Percentiles rank a stretch among this genome's conserved stretches.
Conservation (phyloP, 495 filamentous ascomycete species). For the Penicillium paradoxum region DNA sequence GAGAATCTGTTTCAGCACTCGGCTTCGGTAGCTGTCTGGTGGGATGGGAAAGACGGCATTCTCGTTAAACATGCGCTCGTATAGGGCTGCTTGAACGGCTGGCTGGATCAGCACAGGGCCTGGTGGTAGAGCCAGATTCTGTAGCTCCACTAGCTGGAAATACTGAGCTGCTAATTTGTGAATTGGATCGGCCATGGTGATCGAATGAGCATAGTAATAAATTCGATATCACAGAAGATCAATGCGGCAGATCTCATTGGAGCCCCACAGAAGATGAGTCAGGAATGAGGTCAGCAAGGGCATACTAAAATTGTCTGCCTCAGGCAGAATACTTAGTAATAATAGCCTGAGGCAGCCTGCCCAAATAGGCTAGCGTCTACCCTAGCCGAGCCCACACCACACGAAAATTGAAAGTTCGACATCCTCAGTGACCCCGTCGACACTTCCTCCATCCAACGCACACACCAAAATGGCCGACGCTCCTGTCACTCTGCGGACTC, state of each 20-base stretch:
- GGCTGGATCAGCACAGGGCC: constrained; percentile 46
- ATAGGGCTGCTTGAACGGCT: constrained; percentile 57
- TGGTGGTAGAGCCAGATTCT: constrained; percentile 52
- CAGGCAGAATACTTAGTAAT: not conserved
- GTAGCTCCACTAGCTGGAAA: constrained; percentile 58
- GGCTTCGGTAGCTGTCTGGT: constrained; percentile 62
- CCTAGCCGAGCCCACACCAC: constrained; percentile 46
- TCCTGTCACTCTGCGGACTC: constrained; percentile 94
- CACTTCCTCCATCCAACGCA: constrained; percentile 27
- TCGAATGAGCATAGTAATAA: not conserved
- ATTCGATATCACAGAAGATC: constrained; percentile 3
- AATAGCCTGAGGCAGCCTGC: not conserved
- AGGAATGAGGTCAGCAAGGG: constrained; percentile 4
- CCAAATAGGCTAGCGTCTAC: constrained; percentile 25
- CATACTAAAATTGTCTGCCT: not conserved
- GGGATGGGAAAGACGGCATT: constrained; percentile 48
- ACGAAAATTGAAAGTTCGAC: constrained; percentile 38
- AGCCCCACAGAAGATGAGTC: not conserved
- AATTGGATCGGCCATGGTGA: constrained; percentile 17
- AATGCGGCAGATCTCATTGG: constrained; percentile 7
- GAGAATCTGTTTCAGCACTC: constrained; percentile 66
- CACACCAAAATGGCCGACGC: constrained; percentile 79
- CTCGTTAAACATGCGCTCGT: constrained; percentile 57
- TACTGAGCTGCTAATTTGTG: constrained; percentile 51
- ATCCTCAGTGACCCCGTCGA: constrained; percentile 24